Percentiles rank a stretch among this genome's conserved stretches.
These are phyloP conservation scores for Lipomyces orientalis DNA, from an alignment of 805 yeast species.

Conservation along the genomic window DNA sequence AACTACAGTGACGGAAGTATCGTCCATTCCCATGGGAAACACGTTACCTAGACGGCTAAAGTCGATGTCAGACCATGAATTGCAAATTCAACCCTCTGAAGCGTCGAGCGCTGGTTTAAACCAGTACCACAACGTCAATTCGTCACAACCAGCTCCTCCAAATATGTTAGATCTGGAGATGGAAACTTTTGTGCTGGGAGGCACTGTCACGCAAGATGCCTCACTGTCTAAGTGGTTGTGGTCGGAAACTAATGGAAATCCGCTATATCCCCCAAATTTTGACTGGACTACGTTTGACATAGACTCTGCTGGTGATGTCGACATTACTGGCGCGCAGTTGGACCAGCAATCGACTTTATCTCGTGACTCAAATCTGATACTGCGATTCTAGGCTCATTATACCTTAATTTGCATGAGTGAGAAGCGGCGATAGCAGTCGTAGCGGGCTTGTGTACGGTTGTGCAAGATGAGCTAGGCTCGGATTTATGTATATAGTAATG, in stretches of 20 bases:
- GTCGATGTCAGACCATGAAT: not conserved
- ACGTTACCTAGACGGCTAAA: not conserved
- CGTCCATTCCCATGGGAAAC: not conserved
- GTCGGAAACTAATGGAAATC: not conserved
- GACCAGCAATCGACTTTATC: not conserved
- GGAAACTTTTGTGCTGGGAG: slow-evolving; percentile 15
- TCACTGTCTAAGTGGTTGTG: not conserved
- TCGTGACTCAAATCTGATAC: not conserved
- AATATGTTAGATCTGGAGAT: slow-evolving; percentile 14
- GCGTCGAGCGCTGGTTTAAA: not conserved
- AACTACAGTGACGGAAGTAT: not conserved
- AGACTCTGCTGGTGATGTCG: not conserved
- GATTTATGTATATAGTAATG: not conserved
- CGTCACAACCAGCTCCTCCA: not conserved
- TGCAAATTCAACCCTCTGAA: not conserved
- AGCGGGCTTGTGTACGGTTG: not conserved
- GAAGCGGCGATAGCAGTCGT: not conserved
- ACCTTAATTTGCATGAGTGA: not conserved
- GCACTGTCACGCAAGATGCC: not conserved
- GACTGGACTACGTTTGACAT: not conserved
- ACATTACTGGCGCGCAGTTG: not conserved
- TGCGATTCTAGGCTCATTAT: not conserved
- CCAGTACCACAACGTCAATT: not conserved
- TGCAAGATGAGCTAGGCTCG: not conserved
- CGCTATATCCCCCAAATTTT: not conserved